Percentiles rank a stretch among this genome's conserved stretches.
Conservation (phyloP, 164 flowering plant genomes). For the Amborella trichopoda region DNA sequence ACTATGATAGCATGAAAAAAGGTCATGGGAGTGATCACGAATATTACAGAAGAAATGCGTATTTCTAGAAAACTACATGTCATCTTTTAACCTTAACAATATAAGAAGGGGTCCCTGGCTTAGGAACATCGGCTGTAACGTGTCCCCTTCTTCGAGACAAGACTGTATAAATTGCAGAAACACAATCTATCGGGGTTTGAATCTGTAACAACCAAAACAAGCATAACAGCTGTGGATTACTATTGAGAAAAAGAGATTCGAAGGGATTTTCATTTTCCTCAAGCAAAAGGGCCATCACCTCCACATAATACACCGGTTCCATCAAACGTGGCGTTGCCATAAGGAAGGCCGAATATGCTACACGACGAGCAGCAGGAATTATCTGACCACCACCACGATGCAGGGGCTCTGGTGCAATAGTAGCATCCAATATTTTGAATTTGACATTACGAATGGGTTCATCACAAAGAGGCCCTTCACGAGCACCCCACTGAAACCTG, state of each 20-base stretch:
- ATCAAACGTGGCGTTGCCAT: constrained; percentile 97
- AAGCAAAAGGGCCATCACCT: too few species aligned
- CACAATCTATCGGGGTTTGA: constrained; percentile 98
- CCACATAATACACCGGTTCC: constrained; percentile 98
- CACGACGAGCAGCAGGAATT: constrained; percentile 97
- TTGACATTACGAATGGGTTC: constrained; percentile 97
- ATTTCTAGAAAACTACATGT: too few species aligned
- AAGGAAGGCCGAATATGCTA: constrained; percentile 92
- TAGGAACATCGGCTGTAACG: constrained; percentile 93
- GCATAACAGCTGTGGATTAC: too few species aligned
- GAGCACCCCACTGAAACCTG: constrained; percentile 99
- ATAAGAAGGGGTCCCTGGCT: constrained; percentile 96
- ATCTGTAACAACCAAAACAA: constrained; percentile 76
- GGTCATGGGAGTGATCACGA: not conserved
- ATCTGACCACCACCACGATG: constrained; percentile 96
- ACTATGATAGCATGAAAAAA: not conserved
- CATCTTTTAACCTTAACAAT: constrained; percentile 99
- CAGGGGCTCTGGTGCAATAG: constrained; percentile 84
- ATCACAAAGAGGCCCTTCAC: constrained; percentile 98
- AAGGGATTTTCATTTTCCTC: too few species aligned
- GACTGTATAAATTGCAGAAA: constrained; percentile 91
- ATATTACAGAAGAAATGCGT: too few species aligned
- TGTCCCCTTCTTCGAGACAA: constrained; percentile 98
- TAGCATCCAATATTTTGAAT: constrained; percentile 96
- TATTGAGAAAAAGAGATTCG: too few species aligned